Conservation (phyloP, 495 filamentous ascomycete genomes). For the Lasiosphaeria miniovina region DNA sequence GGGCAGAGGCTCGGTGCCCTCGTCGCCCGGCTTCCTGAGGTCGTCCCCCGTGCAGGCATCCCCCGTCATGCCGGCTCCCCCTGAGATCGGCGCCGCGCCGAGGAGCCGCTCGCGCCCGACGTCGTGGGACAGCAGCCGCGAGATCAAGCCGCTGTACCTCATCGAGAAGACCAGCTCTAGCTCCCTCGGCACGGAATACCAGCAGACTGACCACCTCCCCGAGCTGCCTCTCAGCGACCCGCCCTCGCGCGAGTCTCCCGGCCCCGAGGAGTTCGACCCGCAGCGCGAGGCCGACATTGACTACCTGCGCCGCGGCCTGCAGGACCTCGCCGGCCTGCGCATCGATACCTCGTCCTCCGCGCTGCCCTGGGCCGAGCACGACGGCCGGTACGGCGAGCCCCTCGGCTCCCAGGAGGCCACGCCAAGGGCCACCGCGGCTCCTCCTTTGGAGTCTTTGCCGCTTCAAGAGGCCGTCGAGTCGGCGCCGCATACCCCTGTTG, state of each 20-base stretch:
- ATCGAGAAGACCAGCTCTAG: conserved; percentile 39
- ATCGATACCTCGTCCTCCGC: conserved; percentile 28
- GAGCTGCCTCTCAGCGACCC: conserved; percentile 35
- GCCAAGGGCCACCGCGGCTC: conserved; percentile 25
- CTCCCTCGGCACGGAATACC: conserved; percentile 10
- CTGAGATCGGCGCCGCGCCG: conserved; percentile 24
- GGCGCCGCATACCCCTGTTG: background rate
- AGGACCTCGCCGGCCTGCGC: conserved; percentile 16
- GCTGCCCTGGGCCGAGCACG: background rate
- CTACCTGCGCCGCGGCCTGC: conserved; percentile 2
- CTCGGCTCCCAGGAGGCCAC: conserved; percentile 36
- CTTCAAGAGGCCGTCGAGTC: background rate
- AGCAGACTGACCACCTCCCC: conserved; percentile 23
- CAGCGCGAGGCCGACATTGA: conserved; percentile 19
- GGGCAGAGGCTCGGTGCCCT: conserved; percentile 39
- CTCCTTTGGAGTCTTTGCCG: background rate
- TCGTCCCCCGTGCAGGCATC: conserved; percentile 36
- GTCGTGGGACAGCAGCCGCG: conserved; percentile 49
- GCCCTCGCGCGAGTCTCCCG: conserved; percentile 31
- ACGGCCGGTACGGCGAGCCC: conserved; percentile 16
- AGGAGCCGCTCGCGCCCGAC: conserved; percentile 41
- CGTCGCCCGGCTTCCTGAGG: conserved; percentile 37
- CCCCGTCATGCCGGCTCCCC: conserved; percentile 26
- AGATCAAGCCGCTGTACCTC: conserved; percentile 49
- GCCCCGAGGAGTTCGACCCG: conserved; percentile 7